A percentile compares a stretch with the other conserved stretches of the same genome.
Evolutionary conservation across 108 stramenopile genomes (phyloP).

Genomic region (Mediolabrus comicus): DNA sequence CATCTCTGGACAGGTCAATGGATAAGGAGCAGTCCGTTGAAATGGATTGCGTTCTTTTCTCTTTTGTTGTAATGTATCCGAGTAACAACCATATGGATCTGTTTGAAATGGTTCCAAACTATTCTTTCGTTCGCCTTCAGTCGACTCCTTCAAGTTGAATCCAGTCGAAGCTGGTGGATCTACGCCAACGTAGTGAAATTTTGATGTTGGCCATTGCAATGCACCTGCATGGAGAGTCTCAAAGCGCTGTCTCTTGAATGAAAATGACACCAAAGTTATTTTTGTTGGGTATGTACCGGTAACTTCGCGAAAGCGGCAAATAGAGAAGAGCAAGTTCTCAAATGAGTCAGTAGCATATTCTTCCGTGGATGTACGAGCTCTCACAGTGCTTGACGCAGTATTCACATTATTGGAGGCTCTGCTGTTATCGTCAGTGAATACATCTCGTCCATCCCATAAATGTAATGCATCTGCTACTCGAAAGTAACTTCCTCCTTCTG

Average conservation of each 20-base stretch:
- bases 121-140: conserved; percentile 72
- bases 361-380: conserved; percentile 82
- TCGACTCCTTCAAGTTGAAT: conserved; percentile 65
- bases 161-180: conserved; percentile 84
- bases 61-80: conserved; percentile 76
- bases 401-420: background rate
- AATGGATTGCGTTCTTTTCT: conserved; percentile 90
- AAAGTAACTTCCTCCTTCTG: conserved; percentile 86
- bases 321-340: conserved; percentile 96
- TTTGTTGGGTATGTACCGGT: conserved; percentile 89
- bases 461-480: conserved; percentile 80
- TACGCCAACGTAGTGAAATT: conserved; percentile 83
- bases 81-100: conserved; percentile 94
- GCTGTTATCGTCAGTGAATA: background rate
- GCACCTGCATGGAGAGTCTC: conserved; percentile 81
- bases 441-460: conserved; percentile 66
- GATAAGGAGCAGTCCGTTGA: conserved; percentile 83
- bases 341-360: conserved; percentile 97
- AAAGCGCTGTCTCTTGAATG: conserved; percentile 92
- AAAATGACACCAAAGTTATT: conserved; percentile 91
- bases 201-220: conserved; percentile 75
- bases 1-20: conserved; percentile 90
- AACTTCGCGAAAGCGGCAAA: conserved; percentile 93
- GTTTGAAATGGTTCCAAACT: conserved; percentile 80
- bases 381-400: conserved; percentile 59